Evolutionary conservation across 2,329 filamentous ascomycete species (phyloP).

Genomic region (Trichophyton rubrum): DNA sequence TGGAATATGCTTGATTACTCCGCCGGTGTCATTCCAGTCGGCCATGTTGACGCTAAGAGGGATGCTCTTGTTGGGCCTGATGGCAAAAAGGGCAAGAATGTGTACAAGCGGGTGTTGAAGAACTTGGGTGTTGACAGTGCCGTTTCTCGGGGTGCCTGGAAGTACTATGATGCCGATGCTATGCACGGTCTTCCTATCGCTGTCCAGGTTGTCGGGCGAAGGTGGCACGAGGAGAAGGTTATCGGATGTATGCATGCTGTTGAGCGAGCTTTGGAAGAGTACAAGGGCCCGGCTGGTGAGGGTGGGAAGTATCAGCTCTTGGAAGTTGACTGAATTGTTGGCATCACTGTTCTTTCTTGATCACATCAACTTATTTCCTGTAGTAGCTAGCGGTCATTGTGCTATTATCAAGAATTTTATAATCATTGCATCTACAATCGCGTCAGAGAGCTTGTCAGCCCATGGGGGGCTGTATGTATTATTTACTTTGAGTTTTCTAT

Average conservation of each 20-base stretch:
- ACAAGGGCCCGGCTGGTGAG: conserved; percentile 22
- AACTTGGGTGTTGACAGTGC: conserved; percentile 50
- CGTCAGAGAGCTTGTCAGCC: background rate
- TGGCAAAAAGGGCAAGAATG: conserved; percentile 33
- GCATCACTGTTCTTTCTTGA: background rate
- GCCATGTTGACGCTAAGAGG: conserved; percentile 64
- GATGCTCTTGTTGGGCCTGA: conserved; percentile 47
- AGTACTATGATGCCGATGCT: conserved; percentile 64
- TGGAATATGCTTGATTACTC: conserved; percentile 91
- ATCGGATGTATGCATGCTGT: conserved; percentile 66
- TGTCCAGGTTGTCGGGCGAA: conserved; percentile 67
- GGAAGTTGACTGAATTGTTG: conserved; percentile 23
- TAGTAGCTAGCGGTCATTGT: background rate
- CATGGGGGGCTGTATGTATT: background rate
- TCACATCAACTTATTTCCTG: background rate
- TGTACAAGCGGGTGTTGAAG: conserved; percentile 25
- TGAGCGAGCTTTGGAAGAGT: conserved; percentile 56
- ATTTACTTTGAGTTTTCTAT: background rate
- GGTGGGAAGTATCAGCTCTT: conserved; percentile 27
- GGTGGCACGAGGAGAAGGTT: conserved; percentile 80
- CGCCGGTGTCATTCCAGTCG: conserved; percentile 69
- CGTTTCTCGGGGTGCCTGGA: conserved; percentile 71
- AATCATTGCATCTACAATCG: background rate
- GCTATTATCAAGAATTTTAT: background rate
- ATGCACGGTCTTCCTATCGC: conserved; percentile 85